Evolutionary conservation across 176 grass and related monocot genomes (phyloP).

Genomic region (Oryza punctata): DNA sequence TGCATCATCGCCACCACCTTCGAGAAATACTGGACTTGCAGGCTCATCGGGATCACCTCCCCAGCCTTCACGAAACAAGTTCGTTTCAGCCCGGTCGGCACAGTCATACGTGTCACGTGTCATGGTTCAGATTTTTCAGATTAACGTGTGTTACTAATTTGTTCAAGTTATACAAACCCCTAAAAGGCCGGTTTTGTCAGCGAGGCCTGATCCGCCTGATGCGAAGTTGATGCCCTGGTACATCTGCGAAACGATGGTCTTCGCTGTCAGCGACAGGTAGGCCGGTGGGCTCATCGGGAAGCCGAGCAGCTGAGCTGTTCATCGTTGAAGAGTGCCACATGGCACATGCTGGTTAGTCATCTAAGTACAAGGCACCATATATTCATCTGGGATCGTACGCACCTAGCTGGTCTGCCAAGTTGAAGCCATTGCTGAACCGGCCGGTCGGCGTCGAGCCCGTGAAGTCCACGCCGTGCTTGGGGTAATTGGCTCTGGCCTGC

Average conservation of each 20-base stretch:
- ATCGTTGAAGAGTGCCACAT: background rate
- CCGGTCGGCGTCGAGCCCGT: conserved; percentile 56
- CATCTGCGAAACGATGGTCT: conserved; percentile 35
- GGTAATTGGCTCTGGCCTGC: conserved; percentile 63
- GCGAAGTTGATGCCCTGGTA: conserved; percentile 79
- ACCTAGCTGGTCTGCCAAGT: conserved; percentile 78
- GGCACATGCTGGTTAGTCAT: no score
- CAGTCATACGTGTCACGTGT: no score
- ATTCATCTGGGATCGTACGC: background rate
- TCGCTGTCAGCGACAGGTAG: conserved; percentile 50
- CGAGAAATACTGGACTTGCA: conserved; percentile 42
- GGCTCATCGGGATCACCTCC: conserved; percentile 43
- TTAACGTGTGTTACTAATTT: background rate
- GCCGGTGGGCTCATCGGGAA: conserved; percentile 68
- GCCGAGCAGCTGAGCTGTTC: conserved; percentile 58
- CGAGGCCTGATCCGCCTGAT: conserved; percentile 80
- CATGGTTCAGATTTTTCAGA: background rate
- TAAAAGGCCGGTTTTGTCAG: conserved; percentile 32
- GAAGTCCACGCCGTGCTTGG: conserved; percentile 78
- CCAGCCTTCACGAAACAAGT: conserved; percentile 21
- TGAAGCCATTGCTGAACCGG: conserved; percentile 90
- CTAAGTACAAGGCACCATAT: background rate
- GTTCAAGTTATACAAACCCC: conserved; percentile 2
- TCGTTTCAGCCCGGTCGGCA: background rate
- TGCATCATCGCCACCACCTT: conserved; percentile 35